Evolutionary conservation across 169 alveolate genomes (phyloP).

Genomic region (Cytauxzoon felis): DNA sequence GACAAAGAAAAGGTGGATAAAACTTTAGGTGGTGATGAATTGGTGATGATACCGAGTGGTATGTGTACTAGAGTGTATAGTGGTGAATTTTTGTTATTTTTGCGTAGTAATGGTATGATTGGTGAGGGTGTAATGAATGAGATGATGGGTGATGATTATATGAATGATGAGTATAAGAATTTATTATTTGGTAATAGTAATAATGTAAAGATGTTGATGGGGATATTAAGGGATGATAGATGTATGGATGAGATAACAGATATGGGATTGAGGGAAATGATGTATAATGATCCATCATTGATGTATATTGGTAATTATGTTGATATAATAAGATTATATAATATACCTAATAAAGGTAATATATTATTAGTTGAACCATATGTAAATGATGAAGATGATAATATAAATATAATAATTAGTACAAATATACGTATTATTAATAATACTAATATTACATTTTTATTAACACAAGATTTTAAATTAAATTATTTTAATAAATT

Average conservation of each 20-base stretch:
- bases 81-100: conserved; percentile 2
- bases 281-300: not conserved
- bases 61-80: not conserved
- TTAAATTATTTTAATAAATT: conserved; percentile 14
- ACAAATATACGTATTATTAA: conserved; percentile 49
- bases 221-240: not conserved
- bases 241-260: not conserved
- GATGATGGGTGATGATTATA: conserved; percentile 5
- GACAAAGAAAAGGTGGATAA: no score
- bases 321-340: conserved; percentile 15
- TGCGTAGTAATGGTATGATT: no score
- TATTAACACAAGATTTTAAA: conserved; percentile 3
- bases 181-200: conserved; percentile 51
- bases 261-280: not conserved
- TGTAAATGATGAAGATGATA: not conserved
- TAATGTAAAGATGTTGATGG: conserved; percentile 32
- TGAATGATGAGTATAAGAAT: conserved; percentile 15
- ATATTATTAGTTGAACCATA: conserved; percentile 31
- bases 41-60: not conserved
- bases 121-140: no score
- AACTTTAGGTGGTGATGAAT: no score
- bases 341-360: conserved; percentile 24
- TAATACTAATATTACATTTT: conserved; percentile 32
- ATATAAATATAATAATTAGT: conserved; percentile 16
- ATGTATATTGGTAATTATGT: conserved; percentile 36